These are phyloP conservation scores for Podaxis pistillaris DNA, from an alignment of 768 basidiomycete genomes.

Conservation along the genomic window DNA sequence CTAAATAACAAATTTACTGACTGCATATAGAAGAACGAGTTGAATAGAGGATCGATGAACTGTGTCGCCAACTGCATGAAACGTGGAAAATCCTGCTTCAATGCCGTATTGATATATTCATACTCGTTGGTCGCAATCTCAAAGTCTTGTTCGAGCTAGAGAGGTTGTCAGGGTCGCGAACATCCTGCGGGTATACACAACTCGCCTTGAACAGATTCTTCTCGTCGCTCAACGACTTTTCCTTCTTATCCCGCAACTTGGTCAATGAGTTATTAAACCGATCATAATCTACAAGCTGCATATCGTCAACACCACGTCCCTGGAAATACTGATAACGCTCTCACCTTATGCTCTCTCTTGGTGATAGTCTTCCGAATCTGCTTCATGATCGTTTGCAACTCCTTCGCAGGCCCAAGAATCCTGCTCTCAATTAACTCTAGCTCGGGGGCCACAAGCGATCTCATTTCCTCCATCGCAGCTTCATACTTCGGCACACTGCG, in stretches of 20 bases:
- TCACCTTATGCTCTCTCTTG: constrained; percentile 94
- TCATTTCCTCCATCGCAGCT: constrained; percentile 78
- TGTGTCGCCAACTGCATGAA: constrained; percentile 86
- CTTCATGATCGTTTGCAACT: constrained; percentile 85
- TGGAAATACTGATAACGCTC: constrained; percentile 16
- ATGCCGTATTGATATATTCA: constrained; percentile 84
- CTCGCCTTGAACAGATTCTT: constrained; percentile 93
- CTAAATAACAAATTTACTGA: constrained; percentile 40
- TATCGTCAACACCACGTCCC: not conserved
- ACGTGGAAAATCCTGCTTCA: constrained; percentile 92
- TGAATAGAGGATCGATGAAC: constrained; percentile 97
- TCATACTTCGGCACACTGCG: constrained; percentile 74
- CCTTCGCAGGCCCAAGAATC: constrained; percentile 83
- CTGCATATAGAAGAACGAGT: constrained; percentile 99
- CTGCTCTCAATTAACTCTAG: constrained; percentile 91
- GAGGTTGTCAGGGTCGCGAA: constrained; percentile 18
- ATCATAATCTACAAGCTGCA: constrained; percentile 87
- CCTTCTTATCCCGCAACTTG: constrained; percentile 97
- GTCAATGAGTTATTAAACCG: constrained; percentile 94
- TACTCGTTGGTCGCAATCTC: constrained; percentile 91
- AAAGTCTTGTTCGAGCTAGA: constrained; percentile 92
- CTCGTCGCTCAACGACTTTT: constrained; percentile 93
- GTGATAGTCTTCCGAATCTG: constrained; percentile 90
- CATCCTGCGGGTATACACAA: constrained; percentile 5
- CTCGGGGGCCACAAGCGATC: constrained; percentile 78